Evolutionary conservation across 1,139 yeast genomes (phyloP), one percentile per base, ranked within the genome.

Genomic region (Nakaseomyces uthaithaninus): DNA sequence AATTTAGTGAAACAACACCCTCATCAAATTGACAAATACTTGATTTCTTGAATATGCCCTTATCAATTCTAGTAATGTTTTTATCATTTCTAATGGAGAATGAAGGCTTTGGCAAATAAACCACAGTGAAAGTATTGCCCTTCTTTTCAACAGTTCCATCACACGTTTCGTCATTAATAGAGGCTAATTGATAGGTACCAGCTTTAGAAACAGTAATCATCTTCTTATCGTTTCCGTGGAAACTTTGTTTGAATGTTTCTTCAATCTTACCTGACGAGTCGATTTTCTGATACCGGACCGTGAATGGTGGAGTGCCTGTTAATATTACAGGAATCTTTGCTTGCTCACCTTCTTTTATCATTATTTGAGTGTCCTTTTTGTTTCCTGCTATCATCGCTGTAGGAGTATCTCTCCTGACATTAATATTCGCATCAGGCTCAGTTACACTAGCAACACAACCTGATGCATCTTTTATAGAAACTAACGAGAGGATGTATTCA

Each of bases 371-470:
- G 10, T 53, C 54, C 24, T 55, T 60, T 15, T 51, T 59, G 15
- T 49, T 43, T 2, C 68, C 59, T 38, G 66, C 63, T 49, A 75
- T 73, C 1, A 65, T 65, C 10, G 73, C 77, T 4, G 67, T 59
- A 2, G 95, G 94, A 4, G 79, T 64, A 46, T 78, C 84, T 39
- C 78, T 66, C 50, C 87, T 72, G 2, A 87, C 87, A 22, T 69
- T 67, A 14, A 87, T 66, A 22, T 64, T 69, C 16, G 81, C 75
- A 42, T 74, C 80, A 28, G 75, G 74, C 26, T 72, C 74, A 25
- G 69, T 69, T 42, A 80, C 63, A n/a, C 76, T 75, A 10, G 84
- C 87, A 12, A 73, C 67, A 63, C 99, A 91, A 1, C 80, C 77
- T 22, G 82, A 74, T 10, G 75, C 72, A 57, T 93, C 98, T 27